Conservation (phyloP, 108 stramenopile species). For the Cyclotella baltica region DNA sequence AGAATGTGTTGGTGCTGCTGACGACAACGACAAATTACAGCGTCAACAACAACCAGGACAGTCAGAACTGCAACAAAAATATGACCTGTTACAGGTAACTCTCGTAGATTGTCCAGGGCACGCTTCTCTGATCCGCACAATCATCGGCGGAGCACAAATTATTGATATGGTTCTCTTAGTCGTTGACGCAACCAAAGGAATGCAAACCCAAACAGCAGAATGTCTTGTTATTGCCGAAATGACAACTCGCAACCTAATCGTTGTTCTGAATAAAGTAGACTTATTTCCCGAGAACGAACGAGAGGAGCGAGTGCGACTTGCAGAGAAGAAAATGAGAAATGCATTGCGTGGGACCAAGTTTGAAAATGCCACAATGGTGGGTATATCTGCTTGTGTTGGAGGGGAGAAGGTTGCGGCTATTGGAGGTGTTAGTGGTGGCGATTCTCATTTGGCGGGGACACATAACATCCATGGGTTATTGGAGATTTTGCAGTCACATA, state of each 20-base stretch:
- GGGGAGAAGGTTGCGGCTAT: constrained; percentile 93
- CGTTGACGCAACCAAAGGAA: constrained; percentile 97
- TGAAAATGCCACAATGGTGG: constrained; percentile 76
- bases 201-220: constrained; percentile 99
- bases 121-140: constrained; percentile 96
- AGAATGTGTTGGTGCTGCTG: constrained; percentile 23
- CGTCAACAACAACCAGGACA: constrained; percentile 1
- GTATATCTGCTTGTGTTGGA: constrained; percentile 90
- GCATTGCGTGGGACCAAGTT: constrained; percentile 78
- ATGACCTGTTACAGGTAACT: constrained; percentile 78
- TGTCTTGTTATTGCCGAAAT: constrained; percentile 98
- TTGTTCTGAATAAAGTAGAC: constrained; percentile 95
- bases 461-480: constrained; percentile 77
- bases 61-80: constrained; percentile 38
- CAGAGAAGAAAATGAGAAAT: constrained; percentile 65
- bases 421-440: constrained; percentile 22
- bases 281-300: constrained; percentile 81
- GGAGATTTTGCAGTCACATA: constrained; percentile 60
- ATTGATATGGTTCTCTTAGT: constrained; percentile 97
- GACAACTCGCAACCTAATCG: constrained; percentile 86
- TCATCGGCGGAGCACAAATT: constrained; percentile 98
- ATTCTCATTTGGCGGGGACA: constrained; percentile 48
- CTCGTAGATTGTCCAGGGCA: constrained; percentile 99
- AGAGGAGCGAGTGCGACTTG: constrained; percentile 64
- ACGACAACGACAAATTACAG: neutral